These are phyloP conservation scores for Heracleum sosnowskyi DNA, from an alignment of 129 eudicot genomes.

Conservation along the genomic window DNA sequence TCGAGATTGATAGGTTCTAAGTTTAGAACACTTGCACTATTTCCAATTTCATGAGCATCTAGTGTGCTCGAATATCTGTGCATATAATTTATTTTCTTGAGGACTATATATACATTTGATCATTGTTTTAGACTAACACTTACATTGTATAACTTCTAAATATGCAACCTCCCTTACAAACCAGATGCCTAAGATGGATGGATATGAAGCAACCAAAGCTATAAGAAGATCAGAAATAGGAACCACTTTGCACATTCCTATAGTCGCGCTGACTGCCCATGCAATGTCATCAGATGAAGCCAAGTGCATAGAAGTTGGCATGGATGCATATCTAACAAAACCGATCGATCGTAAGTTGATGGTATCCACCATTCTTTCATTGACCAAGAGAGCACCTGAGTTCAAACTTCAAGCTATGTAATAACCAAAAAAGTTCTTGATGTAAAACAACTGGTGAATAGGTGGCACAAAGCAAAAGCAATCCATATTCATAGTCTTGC, in stretches of 20 bases:
- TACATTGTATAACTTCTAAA: conserved; percentile 8
- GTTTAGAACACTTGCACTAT: background rate
- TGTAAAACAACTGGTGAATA: background rate
- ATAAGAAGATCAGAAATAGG: conserved; percentile 66
- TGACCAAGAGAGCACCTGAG: conserved; percentile 42
- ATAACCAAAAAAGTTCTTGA: background rate
- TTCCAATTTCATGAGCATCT: too few species aligned
- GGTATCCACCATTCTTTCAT: conserved; percentile 83
- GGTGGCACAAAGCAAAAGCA: background rate
- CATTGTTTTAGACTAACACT: background rate
- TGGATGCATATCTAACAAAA: conserved; percentile 97
- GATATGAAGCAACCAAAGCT: conserved; percentile 89
- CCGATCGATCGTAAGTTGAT: conserved; percentile 86
- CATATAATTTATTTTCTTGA: background rate
- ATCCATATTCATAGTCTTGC: background rate
- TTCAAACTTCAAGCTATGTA: background rate
- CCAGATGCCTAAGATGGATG: conserved; percentile 99
- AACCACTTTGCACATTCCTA: conserved; percentile 57
- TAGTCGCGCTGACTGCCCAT: conserved; percentile 91
- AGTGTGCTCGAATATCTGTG: background rate
- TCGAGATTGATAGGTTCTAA: background rate
- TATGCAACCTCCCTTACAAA: background rate
- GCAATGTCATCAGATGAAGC: conserved; percentile 97
- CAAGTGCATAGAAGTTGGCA: conserved; percentile 87
- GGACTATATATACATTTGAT: background rate